These are phyloP conservation scores for Rubia tinctorum DNA, from an alignment of 305 asterid species.

Conservation along the genomic window DNA sequence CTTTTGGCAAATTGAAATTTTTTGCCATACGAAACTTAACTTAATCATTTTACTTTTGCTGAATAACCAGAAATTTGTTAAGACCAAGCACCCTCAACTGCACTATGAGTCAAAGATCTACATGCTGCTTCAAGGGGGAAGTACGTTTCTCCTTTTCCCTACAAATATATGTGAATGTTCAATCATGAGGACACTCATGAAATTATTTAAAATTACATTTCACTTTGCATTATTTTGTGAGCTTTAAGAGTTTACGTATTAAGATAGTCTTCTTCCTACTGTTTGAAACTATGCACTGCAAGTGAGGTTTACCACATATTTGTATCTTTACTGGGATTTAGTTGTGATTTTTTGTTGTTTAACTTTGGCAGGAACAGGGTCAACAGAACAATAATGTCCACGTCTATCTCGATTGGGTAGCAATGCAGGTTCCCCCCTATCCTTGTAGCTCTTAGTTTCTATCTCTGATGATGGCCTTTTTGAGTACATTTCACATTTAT, in stretches of 20 bases:
- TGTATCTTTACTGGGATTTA: slow-evolving; percentile 11
- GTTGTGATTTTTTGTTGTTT: slow-evolving; percentile 16
- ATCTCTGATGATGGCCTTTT: slow-evolving; percentile 1
- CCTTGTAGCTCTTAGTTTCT: background rate
- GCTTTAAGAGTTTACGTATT: background rate
- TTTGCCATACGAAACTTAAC: background rate
- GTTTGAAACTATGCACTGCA: background rate
- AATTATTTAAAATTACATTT: background rate
- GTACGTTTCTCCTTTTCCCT: slow-evolving; percentile 42
- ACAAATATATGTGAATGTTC: background rate
- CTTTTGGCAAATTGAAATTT: slow-evolving; percentile 5
- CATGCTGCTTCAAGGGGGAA: slow-evolving; percentile 96
- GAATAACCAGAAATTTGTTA: slow-evolving; percentile 65
- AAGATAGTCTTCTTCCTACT: background rate
- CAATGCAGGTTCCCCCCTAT: slow-evolving; percentile 74
- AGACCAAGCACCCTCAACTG: slow-evolving; percentile 91
- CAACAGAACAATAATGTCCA: slow-evolving; percentile 38
- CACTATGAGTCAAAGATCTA: slow-evolving; percentile 90
- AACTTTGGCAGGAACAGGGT: slow-evolving; percentile 59
- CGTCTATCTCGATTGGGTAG: slow-evolving; percentile 91
- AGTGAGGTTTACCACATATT: no score
- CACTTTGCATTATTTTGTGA: background rate
- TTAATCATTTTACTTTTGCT: slow-evolving; percentile 10
- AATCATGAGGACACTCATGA: background rate
- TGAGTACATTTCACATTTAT: background rate